Percentiles rank a stretch among this genome's conserved stretches.
Evolutionary conservation across 257 asterid species (phyloP).

Genomic region (Craterostigma plantagineum): DNA sequence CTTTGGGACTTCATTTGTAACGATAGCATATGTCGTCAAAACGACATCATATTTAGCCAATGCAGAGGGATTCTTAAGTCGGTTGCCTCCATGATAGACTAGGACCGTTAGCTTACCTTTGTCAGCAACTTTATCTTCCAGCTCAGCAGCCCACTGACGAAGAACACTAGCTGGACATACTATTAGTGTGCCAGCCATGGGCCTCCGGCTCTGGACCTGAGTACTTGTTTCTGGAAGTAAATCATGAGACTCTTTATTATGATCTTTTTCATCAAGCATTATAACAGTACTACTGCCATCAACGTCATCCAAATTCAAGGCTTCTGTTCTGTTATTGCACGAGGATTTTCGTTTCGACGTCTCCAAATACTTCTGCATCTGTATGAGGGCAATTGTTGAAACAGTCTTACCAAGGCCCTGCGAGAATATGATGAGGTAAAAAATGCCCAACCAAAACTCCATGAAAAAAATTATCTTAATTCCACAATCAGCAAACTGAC

Average conservation of each 20-base stretch:
- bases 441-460: neutral
- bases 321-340: constrained; percentile 28
- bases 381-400: constrained; percentile 87
- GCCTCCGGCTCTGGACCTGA: constrained; percentile 43
- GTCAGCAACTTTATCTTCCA: constrained; percentile 58
- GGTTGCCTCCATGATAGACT: constrained; percentile 78
- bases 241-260: constrained; percentile 27
- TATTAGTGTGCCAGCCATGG: constrained; percentile 81
- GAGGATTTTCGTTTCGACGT: constrained; percentile 27
- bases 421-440: neutral
- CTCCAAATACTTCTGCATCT: constrained; percentile 42
- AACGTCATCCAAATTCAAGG: constrained; percentile 80
- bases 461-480: constrained; percentile 4
- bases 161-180: constrained; percentile 99
- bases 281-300: constrained; percentile 28
- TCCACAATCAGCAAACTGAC: constrained; percentile 18
- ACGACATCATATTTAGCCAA: constrained; percentile 80
- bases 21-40: constrained; percentile 87
- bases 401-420: constrained; percentile 99
- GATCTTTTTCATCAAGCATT: constrained; percentile 27
- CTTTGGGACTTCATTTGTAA: constrained; percentile 82
- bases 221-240: constrained; percentile 35
- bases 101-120: constrained; percentile 39
- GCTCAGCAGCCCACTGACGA: constrained; percentile 90
- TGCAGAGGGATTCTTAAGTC: constrained; percentile 51